A percentile compares a stretch with the other conserved stretches of the same genome.
Evolutionary conservation across 805 yeast genomes (phyloP).

Genomic region (Nakazawaea siamensis): DNA sequence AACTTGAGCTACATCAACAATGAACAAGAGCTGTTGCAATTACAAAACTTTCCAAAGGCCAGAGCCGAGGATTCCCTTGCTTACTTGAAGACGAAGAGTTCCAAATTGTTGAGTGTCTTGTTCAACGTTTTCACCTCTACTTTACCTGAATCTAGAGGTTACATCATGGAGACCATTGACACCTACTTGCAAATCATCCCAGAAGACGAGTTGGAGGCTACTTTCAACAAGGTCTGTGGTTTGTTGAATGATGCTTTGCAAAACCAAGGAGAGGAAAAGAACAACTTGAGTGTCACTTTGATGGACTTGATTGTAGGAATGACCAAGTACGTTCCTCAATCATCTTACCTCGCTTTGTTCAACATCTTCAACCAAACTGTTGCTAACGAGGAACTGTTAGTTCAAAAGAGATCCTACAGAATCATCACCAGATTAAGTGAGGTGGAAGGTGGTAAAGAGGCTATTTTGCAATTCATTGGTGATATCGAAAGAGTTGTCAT

Average conservation of each 20-base stretch:
- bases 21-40: constrained; percentile 44
- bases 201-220: constrained; percentile 55
- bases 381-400: constrained; percentile 46
- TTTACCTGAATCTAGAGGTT: constrained; percentile 73
- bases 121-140: constrained; percentile 94
- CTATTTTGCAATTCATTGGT: constrained; percentile 41
- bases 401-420: constrained; percentile 88
- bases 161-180: constrained; percentile 79
- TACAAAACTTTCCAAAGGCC: constrained; percentile 49
- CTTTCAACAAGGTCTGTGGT: constrained; percentile 82
- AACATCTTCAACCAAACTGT: constrained; percentile 71
- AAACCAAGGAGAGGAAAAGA: constrained; percentile 22
- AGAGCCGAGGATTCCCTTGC: constrained; percentile 50
- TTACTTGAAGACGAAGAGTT: constrained; percentile 56
- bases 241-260: constrained; percentile 63
- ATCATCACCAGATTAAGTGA: constrained; percentile 66
- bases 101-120: constrained; percentile 76
- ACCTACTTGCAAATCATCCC: constrained; percentile 66
- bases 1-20: constrained; percentile 51
- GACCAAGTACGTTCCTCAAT: constrained; percentile 71
- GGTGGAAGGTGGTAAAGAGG: constrained; percentile 50
- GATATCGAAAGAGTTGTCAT: constrained; percentile 56
- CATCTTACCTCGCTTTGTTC: constrained; percentile 66
- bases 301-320: constrained; percentile 85
- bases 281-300: constrained; percentile 71